phyloP scores from a whole-genome alignment of 1,139 yeast species.

The Candida tropicalis region DNA sequence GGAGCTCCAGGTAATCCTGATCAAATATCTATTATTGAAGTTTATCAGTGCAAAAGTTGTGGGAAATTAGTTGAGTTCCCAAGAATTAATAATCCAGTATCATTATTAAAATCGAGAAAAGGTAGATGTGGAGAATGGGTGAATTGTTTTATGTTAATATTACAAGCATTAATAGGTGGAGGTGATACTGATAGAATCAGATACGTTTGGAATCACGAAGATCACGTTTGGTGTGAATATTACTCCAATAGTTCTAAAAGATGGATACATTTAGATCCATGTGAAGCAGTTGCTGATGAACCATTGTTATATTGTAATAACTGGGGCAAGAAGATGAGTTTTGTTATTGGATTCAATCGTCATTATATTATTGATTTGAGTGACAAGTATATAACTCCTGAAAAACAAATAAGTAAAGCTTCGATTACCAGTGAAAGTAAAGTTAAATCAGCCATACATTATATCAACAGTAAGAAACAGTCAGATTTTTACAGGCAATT shows the following conservation, averaged over 20 bases:
- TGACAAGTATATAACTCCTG: slow-evolving; percentile 60
- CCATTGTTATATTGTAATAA: slow-evolving; percentile 77
- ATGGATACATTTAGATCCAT: slow-evolving; percentile 90
- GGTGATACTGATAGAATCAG: slow-evolving; percentile 58
- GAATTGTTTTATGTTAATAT: slow-evolving; percentile 71
- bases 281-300: slow-evolving; percentile 84
- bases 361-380: slow-evolving; percentile 72
- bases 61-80: slow-evolving; percentile 58
- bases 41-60: slow-evolving; percentile 63
- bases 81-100: slow-evolving; percentile 69
- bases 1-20: slow-evolving; percentile 28
- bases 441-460: slow-evolving; percentile 38
- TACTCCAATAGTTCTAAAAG: slow-evolving; percentile 60
- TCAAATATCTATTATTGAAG: slow-evolving; percentile 49
- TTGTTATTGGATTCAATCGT: slow-evolving; percentile 68
- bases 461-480: slow-evolving; percentile 37
- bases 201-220: slow-evolving; percentile 87
- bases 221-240: slow-evolving; percentile 96
- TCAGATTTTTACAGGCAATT: slow-evolving; percentile 27
- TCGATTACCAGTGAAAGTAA: slow-evolving; percentile 41
- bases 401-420: slow-evolving; percentile 53
- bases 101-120: slow-evolving; percentile 57
- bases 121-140: slow-evolving; percentile 99
- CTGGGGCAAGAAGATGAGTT: slow-evolving; percentile 95
- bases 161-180: slow-evolving; percentile 56